A percentile compares a stretch with the other conserved stretches of the same genome.
phyloP scores from a whole-genome alignment of 805 yeast genomes.

The Starmerella floris region DNA sequence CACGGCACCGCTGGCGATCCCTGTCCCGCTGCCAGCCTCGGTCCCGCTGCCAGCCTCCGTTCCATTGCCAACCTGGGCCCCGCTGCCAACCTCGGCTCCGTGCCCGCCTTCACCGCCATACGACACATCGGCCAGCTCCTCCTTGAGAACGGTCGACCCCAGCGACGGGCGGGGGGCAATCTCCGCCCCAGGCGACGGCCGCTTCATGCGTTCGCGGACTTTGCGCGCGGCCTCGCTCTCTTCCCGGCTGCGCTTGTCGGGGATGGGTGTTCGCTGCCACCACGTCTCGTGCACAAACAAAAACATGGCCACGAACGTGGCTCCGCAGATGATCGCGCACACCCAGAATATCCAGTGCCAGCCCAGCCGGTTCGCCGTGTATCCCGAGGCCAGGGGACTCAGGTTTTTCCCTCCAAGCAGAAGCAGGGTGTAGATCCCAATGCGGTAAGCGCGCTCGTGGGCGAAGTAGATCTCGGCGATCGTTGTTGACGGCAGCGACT shows the following conservation, averaged over 20 bases:
- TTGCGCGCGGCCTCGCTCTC: slow-evolving; percentile 39
- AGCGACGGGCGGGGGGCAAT: no score
- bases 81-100: background rate
- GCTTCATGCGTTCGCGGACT: slow-evolving; percentile 21
- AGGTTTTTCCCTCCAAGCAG: slow-evolving; percentile 50
- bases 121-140: background rate
- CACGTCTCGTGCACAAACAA: slow-evolving; percentile 53
- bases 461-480: slow-evolving; percentile 49
- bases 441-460: slow-evolving; percentile 48
- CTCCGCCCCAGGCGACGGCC: slow-evolving; percentile 14
- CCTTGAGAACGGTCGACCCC: background rate
- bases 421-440: slow-evolving; percentile 44
- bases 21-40: background rate
- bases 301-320: slow-evolving; percentile 34
- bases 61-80: background rate
- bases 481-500: slow-evolving; percentile 46
- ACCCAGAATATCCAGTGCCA: slow-evolving; percentile 56
- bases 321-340: slow-evolving; percentile 39
- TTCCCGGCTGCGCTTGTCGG: slow-evolving; percentile 35
- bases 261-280: slow-evolving; percentile 45
- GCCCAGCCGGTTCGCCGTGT: slow-evolving; percentile 36
- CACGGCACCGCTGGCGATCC: background rate
- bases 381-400: slow-evolving; percentile 43
- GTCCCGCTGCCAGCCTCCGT: background rate
- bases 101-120: background rate